phyloP scores from a whole-genome alignment of 345 rosid genomes.

The Populus pruinosa region DNA sequence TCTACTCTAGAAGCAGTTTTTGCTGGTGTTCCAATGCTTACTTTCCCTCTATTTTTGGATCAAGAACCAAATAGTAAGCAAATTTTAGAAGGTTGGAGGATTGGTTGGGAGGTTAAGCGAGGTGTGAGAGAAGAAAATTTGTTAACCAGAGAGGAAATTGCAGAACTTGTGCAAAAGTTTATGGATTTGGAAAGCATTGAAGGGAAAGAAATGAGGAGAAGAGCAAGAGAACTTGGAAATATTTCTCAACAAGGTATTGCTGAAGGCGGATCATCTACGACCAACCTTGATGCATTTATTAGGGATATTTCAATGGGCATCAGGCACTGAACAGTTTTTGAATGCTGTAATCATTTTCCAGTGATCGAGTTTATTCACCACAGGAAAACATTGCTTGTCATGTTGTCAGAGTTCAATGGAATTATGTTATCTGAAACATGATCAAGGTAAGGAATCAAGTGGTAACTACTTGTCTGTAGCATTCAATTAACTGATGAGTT shows the following conservation, averaged over 20 bases:
- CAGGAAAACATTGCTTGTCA: no score
- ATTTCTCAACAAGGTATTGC: background rate
- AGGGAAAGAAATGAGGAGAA: conserved; percentile 2
- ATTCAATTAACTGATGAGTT: no score
- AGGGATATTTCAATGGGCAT: background rate
- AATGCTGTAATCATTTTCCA: no score
- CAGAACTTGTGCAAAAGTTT: conserved; percentile 8
- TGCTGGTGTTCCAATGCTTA: conserved; percentile 46
- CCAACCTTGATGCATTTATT: conserved; percentile 11
- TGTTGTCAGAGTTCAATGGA: no score
- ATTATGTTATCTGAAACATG: no score
- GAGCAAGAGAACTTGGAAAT: background rate
- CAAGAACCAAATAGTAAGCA: conserved; percentile 44
- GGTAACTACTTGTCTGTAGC: no score
- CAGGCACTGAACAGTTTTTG: background rate
- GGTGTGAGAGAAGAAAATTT: background rate
- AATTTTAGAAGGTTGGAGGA: conserved; percentile 55
- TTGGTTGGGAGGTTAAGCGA: conserved; percentile 40
- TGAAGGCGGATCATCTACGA: conserved; percentile 6
- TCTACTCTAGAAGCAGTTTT: conserved; percentile 51
- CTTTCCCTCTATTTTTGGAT: conserved; percentile 46
- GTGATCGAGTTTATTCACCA: no score
- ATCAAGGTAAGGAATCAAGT: no score
- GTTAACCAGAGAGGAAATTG: background rate
- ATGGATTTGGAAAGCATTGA: conserved; percentile 7